Evolutionary conservation across 2,329 filamentous ascomycete genomes (phyloP).

Genomic region (Aspergillus pseudoviridinutans): DNA sequence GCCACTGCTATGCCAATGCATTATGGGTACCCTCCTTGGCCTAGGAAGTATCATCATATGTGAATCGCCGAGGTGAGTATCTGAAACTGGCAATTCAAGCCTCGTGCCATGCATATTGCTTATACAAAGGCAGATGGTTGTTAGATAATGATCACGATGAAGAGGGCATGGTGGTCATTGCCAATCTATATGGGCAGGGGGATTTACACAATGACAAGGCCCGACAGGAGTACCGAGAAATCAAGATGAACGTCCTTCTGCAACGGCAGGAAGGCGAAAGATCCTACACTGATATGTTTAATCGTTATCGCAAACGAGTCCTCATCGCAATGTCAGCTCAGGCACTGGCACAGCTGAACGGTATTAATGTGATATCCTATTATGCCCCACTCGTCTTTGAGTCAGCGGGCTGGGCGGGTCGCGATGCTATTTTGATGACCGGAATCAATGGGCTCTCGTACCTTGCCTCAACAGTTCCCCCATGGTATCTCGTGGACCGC

Average conservation of each 20-base stretch:
- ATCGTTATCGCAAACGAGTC: conserved; percentile 82
- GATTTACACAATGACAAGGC: conserved; percentile 93
- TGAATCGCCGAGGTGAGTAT: conserved; percentile 78
- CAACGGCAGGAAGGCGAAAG: conserved; percentile 93
- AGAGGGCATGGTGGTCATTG: conserved; percentile 96
- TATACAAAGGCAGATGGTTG: conserved; percentile 66
- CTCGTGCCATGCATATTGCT: conserved; percentile 1
- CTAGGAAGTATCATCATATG: conserved; percentile 88
- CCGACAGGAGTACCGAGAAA: conserved; percentile 93
- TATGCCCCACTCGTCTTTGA: conserved; percentile 97
- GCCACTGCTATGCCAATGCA: conserved; percentile 84
- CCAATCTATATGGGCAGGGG: conserved; percentile 91
- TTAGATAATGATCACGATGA: conserved; percentile 97
- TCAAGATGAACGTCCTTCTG: conserved; percentile 95
- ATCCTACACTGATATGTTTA: conserved; percentile 91
- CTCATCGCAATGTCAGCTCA: conserved; percentile 99
- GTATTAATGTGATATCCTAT: conserved; percentile 99
- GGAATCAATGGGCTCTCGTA: conserved; percentile 94
- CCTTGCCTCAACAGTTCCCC: conserved; percentile 84
- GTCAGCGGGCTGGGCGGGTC: conserved; percentile 90
- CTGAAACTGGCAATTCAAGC: conserved; percentile 26
- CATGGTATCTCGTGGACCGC: conserved; percentile 93
- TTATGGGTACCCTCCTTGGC: conserved; percentile 85
- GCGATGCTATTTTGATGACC: conserved; percentile 91
- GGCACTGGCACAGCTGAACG: conserved; percentile 91